phyloP scores from a whole-genome alignment of 2,329 filamentous ascomycete species.

The Microcera coccophila region DNA sequence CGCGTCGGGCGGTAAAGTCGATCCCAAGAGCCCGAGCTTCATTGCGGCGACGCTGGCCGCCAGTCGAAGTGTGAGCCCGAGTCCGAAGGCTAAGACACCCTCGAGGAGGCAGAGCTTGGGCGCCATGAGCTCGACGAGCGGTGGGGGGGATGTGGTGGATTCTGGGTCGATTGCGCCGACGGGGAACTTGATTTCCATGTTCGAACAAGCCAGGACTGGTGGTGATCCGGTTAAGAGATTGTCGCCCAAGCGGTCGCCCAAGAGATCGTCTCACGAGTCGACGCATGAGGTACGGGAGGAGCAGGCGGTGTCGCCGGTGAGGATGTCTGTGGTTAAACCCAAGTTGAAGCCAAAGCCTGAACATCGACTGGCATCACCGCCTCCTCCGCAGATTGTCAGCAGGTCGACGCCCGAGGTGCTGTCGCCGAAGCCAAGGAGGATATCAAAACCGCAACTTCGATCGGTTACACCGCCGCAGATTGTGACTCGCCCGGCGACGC shows the following conservation, averaged over 20 bases:
- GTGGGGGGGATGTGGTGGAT: conserved; percentile 36
- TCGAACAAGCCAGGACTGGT: conserved; percentile 50
- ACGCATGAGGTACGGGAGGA: conserved; percentile 15
- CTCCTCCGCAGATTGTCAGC: conserved; percentile 15
- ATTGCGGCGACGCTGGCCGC: conserved; percentile 56
- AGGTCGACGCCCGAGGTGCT: conserved; percentile 24
- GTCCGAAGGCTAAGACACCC: conserved; percentile 23
- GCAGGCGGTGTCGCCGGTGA: conserved; percentile 1
- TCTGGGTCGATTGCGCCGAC: conserved; percentile 59
- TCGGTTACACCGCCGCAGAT: conserved; percentile 29
- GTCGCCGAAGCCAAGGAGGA: conserved; percentile 33
- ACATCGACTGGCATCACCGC: conserved; percentile 18
- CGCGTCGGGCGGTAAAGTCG: conserved; percentile 20
- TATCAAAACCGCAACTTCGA: conserved; percentile 29
- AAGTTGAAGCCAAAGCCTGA: conserved; percentile 29
- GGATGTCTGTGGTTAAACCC: not conserved
- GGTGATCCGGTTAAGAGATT: conserved; percentile 35
- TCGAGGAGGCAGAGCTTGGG: conserved; percentile 31
- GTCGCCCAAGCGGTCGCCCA: conserved; percentile 19
- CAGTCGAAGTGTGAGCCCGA: conserved; percentile 46
- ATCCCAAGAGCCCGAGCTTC: conserved; percentile 52
- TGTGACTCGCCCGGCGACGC: conserved; percentile 17
- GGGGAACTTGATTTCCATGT: conserved; percentile 63
- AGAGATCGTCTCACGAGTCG: conserved; percentile 8
- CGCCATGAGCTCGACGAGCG: conserved; percentile 26